Evolutionary conservation across 2,329 filamentous ascomycete species (phyloP).

Genomic region (Neofusicoccum laricinum): DNA sequence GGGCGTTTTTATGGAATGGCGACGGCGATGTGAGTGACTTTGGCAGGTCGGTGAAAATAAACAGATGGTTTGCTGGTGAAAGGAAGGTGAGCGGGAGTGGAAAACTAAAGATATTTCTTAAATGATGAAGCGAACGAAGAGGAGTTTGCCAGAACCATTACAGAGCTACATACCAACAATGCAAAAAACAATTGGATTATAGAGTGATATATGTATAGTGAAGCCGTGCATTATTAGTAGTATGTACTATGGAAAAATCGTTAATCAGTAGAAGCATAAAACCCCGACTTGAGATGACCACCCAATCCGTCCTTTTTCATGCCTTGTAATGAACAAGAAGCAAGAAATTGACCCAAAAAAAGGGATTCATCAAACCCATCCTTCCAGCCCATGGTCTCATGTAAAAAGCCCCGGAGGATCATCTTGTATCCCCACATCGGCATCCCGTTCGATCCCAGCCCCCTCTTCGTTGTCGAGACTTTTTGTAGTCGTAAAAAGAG

Average conservation of each 20-base stretch:
- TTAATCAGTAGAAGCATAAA: background rate
- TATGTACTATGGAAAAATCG: slow-evolving; percentile 5
- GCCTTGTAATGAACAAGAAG: background rate
- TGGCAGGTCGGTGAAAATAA: no score
- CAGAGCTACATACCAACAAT: no score
- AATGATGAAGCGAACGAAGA: no score
- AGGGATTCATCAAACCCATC: background rate
- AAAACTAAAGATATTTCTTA: no score
- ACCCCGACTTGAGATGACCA: background rate
- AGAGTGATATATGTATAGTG: background rate
- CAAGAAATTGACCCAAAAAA: background rate
- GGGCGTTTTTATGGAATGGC: no score
- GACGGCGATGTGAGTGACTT: no score
- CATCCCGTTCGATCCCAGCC: background rate
- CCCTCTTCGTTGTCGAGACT: background rate
- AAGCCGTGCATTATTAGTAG: slow-evolving; percentile 8
- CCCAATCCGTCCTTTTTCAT: background rate
- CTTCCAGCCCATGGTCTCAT: background rate
- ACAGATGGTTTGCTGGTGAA: no score
- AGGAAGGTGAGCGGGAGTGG: no score
- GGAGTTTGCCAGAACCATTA: no score
- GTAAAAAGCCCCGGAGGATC: background rate
- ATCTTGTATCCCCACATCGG: background rate
- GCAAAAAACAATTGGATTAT: no score
- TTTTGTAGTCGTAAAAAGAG: slow-evolving; percentile 1